phyloP scores from a whole-genome alignment of 148 eudicot genomes.

The Drosera capensis region DNA sequence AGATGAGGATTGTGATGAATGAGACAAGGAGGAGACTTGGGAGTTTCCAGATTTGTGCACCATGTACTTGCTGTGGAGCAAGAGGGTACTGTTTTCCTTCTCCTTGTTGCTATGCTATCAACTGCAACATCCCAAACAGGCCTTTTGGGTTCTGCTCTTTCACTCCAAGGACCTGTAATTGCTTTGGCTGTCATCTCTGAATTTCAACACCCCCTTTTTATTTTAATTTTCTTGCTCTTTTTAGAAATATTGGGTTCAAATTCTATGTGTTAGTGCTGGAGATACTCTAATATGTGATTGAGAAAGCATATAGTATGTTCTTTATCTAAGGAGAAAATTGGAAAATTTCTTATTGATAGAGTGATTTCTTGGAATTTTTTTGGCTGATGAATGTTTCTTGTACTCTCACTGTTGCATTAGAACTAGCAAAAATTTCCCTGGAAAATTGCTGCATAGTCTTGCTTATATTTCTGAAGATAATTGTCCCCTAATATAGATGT shows the following conservation, averaged over 20 bases:
- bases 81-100: slow-evolving; percentile 65
- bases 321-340: too few relatives aligned
- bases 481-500: background rate
- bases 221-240: background rate
- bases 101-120: slow-evolving; percentile 94
- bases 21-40: slow-evolving; percentile 61
- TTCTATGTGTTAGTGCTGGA: background rate
- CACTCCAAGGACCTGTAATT: slow-evolving; percentile 81
- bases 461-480: background rate
- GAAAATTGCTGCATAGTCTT: slow-evolving; percentile 14
- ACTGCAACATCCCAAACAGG: slow-evolving; percentile 89
- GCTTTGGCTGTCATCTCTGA: slow-evolving; percentile 80
- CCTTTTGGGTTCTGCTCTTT: slow-evolving; percentile 93
- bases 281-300: too few relatives aligned
- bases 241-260: background rate
- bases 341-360: background rate
- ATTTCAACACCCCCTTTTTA: background rate
- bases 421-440: slow-evolving; percentile 31
- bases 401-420: too few relatives aligned
- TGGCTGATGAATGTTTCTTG: background rate
- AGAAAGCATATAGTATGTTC: too few relatives aligned
- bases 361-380: background rate
- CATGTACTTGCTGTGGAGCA: slow-evolving; percentile 79
- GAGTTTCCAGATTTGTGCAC: slow-evolving; percentile 74
- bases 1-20: slow-evolving; percentile 48